phyloP scores from a whole-genome alignment of 148 eudicot genomes.

The Spergularia bocconei region DNA sequence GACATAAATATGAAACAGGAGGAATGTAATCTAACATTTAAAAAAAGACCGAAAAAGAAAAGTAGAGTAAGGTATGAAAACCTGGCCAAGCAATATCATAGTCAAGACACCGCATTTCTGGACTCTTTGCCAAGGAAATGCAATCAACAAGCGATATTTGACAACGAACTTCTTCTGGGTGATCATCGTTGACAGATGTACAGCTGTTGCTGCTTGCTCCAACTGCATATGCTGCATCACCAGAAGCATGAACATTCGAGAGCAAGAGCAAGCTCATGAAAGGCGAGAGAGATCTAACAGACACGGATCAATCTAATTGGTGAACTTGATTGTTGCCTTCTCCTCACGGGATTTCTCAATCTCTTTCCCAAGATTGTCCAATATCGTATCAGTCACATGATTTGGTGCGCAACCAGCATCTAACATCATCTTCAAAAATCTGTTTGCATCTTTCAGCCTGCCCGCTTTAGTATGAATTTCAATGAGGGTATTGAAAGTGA shows the following conservation, averaged over 20 bases:
- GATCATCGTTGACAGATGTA: too few species aligned
- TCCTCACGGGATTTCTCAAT: conserved; percentile 45
- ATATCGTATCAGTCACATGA: conserved; percentile 73
- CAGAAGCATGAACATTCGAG: neutral
- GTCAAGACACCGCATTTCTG: conserved; percentile 20
- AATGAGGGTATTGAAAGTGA: conserved; percentile 74
- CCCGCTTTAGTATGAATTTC: conserved; percentile 75
- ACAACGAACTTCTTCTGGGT: too few species aligned
- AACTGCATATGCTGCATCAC: neutral
- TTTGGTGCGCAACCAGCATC: conserved; percentile 84
- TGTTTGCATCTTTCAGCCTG: conserved; percentile 61
- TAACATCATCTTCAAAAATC: conserved; percentile 74
- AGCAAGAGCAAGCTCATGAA: neutral
- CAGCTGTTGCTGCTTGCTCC: too few species aligned
- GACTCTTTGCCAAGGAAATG: too few species aligned
- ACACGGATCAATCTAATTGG: conserved; percentile 26
- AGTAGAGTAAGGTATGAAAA: conserved; percentile 8
- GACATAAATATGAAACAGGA: neutral
- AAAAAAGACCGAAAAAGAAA: neutral
- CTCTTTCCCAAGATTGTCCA: conserved; percentile 69
- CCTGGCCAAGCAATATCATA: conserved; percentile 91
- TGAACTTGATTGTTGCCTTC: conserved; percentile 39
- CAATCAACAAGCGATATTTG: too few species aligned
- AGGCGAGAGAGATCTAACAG: neutral
- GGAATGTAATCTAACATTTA: neutral